phyloP scores from a whole-genome alignment of 345 rosid genomes.

The Salix koriyanagi region DNA sequence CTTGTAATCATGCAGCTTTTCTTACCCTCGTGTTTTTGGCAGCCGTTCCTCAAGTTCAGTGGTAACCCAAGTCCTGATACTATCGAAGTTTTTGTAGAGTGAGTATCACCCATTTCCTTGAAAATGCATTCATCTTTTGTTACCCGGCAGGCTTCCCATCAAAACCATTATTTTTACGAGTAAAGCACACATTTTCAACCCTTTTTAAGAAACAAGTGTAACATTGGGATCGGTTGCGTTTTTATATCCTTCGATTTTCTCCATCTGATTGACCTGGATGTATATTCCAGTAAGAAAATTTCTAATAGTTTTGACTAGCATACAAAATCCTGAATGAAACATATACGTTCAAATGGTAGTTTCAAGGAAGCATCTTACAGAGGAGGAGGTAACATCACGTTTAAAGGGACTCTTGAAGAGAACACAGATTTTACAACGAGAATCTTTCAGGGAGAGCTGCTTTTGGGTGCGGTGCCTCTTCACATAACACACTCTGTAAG shows the following conservation, averaged over 20 bases:
- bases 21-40: conserved; percentile 11
- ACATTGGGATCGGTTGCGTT: too few species aligned
- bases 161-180: too few species aligned
- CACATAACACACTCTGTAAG: conserved; percentile 66
- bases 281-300: neutral
- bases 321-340: neutral
- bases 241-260: too few species aligned
- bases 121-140: neutral
- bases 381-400: conserved; percentile 72
- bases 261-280: neutral
- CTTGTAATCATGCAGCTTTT: neutral
- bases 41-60: conserved; percentile 61
- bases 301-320: neutral
- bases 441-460: conserved; percentile 56
- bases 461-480: conserved; percentile 44
- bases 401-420: conserved; percentile 58
- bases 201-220: too few species aligned
- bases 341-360: conserved; percentile 29
- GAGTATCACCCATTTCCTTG: conserved; percentile 27
- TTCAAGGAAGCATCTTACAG: conserved; percentile 51
- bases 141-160: too few species aligned
- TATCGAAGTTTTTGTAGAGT: conserved; percentile 58
- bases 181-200: too few species aligned
- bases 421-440: conserved; percentile 44
- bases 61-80: conserved; percentile 33